Conservation (phyloP, 805 yeast genomes). For the Torulaspora gathmanii region DNA sequence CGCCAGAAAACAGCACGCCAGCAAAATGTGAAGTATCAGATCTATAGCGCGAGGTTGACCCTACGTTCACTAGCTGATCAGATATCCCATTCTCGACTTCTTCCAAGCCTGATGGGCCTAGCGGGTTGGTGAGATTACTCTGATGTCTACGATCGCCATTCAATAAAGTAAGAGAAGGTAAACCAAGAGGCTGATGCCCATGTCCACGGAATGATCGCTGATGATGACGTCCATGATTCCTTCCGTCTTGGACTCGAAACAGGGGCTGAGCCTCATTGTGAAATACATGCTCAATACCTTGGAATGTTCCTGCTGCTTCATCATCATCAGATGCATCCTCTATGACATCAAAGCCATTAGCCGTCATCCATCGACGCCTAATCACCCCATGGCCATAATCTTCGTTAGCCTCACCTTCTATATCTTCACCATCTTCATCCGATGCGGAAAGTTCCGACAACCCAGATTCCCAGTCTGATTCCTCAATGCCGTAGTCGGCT, state of each 20-base stretch:
- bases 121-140: constrained; percentile 32
- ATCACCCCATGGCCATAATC: constrained; percentile 19
- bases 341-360: constrained; percentile 29
- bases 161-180: constrained; percentile 30
- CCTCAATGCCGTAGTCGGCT: constrained; percentile 35
- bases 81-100: constrained; percentile 33
- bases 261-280: constrained; percentile 27
- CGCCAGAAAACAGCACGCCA: constrained; percentile 32
- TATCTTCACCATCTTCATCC: constrained; percentile 33
- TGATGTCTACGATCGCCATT: constrained; percentile 29
- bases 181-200: constrained; percentile 21
- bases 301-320: constrained; percentile 31
- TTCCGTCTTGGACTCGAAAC: constrained; percentile 28
- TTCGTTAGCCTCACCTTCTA: constrained; percentile 25
- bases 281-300: constrained; percentile 34
- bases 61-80: constrained; percentile 25
- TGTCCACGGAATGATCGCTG: constrained; percentile 23
- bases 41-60: constrained; percentile 27
- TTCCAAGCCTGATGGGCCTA: constrained; percentile 35
- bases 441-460: constrained; percentile 33
- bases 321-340: constrained; percentile 33
- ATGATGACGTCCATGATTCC: constrained; percentile 21
- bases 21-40: constrained; percentile 28
- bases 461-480: constrained; percentile 37
- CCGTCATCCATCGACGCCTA: constrained; percentile 30